These are phyloP conservation scores for Pyronema domesticum DNA, from an alignment of 495 filamentous ascomycete species.

Conservation along the genomic window DNA sequence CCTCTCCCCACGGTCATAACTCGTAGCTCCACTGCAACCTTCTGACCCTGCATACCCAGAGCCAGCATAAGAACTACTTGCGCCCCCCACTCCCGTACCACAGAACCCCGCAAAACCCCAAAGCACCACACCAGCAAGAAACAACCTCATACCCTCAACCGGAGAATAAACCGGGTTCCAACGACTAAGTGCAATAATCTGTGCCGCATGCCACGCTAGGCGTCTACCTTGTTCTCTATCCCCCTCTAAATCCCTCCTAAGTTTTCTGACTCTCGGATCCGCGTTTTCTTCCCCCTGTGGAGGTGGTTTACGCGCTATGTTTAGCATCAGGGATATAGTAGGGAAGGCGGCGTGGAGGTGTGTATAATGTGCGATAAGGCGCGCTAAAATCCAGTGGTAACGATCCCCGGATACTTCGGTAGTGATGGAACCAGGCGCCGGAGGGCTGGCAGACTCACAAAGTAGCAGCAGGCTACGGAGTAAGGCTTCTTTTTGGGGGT, in stretches of 20 bases:
- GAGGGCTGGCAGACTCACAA: conserved; percentile 14
- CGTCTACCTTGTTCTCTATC: conserved; percentile 19
- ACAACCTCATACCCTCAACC: conserved; percentile 23
- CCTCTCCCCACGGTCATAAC: conserved; percentile 9
- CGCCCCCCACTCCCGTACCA: background rate
- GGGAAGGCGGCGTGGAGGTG: conserved; percentile 24
- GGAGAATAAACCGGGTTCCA: conserved; percentile 22
- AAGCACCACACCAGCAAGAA: conserved; percentile 24
- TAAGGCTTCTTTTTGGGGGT: conserved; percentile 21
- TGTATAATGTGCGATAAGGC: conserved; percentile 24
- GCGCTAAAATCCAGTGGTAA: conserved; percentile 20
- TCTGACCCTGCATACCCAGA: background rate
- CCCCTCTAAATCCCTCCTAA: conserved; percentile 13
- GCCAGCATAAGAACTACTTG: background rate
- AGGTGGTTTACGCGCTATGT: conserved; percentile 21
- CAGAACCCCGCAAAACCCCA: conserved; percentile 22
- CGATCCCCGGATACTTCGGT: conserved; percentile 18
- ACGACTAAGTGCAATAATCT: conserved; percentile 24
- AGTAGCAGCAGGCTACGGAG: conserved; percentile 14
- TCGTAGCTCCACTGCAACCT: background rate
- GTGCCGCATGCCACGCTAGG: conserved; percentile 24
- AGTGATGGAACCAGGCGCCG: conserved; percentile 3
- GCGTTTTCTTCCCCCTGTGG: background rate
- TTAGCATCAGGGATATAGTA: conserved; percentile 22
- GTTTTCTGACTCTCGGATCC: conserved; percentile 15